Evolutionary conservation across 768 basidiomycete species (phyloP), one percentile per base, ranked within the genome.

Genomic region (Neoboletus magnificus): DNA sequence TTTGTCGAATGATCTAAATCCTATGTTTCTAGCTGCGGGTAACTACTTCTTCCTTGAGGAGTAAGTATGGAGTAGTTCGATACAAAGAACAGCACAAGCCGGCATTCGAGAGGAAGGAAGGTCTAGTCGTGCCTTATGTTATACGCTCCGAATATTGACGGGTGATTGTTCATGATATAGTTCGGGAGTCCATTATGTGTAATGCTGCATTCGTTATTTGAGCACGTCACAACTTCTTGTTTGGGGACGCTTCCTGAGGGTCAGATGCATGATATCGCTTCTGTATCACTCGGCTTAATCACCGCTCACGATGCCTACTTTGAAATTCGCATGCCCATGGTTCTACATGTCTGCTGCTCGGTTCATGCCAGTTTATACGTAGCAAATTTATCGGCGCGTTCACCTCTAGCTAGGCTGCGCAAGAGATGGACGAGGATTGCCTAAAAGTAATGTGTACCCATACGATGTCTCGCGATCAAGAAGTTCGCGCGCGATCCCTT

Each of bases 41-140:
- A 93, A 91, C 71, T 93, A 93, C 74, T 93, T 93, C 83, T 93
- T 93, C 88, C 82, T 93, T 16, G 91, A 93, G 70, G 90, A 92
- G 65, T 90, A 77, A 71, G 40, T 16, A 33, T 32, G 18, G 39
- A 18, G 43, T 25, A 36, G 27, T 43, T 44, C 23, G 27, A 47
- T 47, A 10, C n/a, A 20, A 30, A 42, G 46, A 33, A 30, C 20
- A 51, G 42, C 29, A 20, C 32, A 33, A 29, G 32, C 23, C 18
- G n/a, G 35, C 11, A 46, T 41, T 12, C 16, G 46, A 32, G 22
- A 42, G 50, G n/a, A 56, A 46, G 56, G 58, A 60, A 60, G 62
- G 62, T 59, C 39, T 41, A 48, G 54, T 56, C n/a, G 41, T 57
- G 44, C 54, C 48, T 50, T 52, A 20, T 20, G 29, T 53, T 25